Conservation (phyloP, 169 alveolate species). For the Eimeria sp. region DNA sequence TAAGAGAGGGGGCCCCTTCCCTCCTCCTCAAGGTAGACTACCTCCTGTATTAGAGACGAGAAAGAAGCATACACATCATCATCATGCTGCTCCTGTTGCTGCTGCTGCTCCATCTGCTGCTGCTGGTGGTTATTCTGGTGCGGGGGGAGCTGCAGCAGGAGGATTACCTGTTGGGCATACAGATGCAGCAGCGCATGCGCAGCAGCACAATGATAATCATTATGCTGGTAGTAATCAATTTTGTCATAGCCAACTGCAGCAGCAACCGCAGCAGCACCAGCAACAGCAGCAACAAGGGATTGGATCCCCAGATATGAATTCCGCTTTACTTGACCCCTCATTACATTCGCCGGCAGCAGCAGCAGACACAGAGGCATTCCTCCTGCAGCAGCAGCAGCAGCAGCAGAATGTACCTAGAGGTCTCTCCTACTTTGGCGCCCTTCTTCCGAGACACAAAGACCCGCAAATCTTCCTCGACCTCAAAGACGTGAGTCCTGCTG, state of each 20-base stretch:
- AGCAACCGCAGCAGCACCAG: constrained; percentile 67
- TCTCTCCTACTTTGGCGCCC: not conserved
- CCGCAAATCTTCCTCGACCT: constrained; percentile 66
- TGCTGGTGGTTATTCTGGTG: not conserved
- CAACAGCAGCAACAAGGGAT: not conserved
- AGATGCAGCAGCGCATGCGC: not conserved
- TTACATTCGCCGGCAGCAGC: not conserved
- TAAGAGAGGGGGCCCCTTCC: constrained; percentile 53
- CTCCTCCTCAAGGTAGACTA: not conserved
- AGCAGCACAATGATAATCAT: too few species aligned
- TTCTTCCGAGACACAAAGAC: not conserved
- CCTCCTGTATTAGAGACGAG: constrained; percentile 19
- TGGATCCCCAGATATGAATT: not conserved
- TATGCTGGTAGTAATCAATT: too few species aligned
- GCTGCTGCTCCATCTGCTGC: constrained; percentile 45
- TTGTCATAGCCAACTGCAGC: not conserved
- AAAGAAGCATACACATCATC: not conserved
- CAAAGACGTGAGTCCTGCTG: constrained; percentile 28
- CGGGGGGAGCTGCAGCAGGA: not conserved
- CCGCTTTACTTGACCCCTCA: not conserved
- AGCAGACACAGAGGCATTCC: not conserved
- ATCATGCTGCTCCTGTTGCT: not conserved
- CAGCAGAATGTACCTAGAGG: not conserved
- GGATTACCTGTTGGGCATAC: not conserved
- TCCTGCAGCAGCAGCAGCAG: constrained; percentile 55